phyloP scores from a whole-genome alignment of 305 asterid genomes.

The Fraxinus greggii region DNA sequence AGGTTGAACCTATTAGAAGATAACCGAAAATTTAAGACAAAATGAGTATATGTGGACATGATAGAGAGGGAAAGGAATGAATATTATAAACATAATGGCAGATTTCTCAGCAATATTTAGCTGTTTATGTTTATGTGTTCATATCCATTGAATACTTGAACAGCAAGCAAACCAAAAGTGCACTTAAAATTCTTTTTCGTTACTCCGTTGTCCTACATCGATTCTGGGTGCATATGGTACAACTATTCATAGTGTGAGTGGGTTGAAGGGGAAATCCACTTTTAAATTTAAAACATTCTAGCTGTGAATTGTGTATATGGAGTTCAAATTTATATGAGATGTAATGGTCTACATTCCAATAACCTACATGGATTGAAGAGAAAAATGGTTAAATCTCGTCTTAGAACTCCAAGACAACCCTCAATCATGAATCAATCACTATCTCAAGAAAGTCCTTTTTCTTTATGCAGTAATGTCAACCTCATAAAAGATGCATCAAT shows the following conservation, averaged over 20 bases:
- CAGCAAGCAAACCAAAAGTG: not conserved
- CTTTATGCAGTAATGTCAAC: not conserved
- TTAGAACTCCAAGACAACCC: not conserved
- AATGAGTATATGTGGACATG: constrained; percentile 8
- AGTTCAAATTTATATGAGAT: not conserved
- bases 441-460: not conserved
- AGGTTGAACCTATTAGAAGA: constrained; percentile 57
- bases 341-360: not conserved
- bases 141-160: not conserved
- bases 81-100: not conserved
- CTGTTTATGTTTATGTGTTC: not conserved
- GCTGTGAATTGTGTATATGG: not conserved
- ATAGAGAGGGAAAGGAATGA: not conserved
- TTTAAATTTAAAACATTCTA: not conserved
- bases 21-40: constrained; percentile 13
- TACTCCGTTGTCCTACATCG: not conserved
- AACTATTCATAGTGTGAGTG: not conserved
- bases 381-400: not conserved
- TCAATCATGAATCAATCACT: not conserved
- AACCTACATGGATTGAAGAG: not conserved
- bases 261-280: not conserved
- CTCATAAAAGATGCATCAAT: not conserved
- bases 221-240: not conserved
- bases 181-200: not conserved
- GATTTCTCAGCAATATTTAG: not conserved